Percentiles rank a stretch among this genome's conserved stretches.
Conservation (phyloP, 2,329 filamentous ascomycete species). For the Venturia nashicola region DNA sequence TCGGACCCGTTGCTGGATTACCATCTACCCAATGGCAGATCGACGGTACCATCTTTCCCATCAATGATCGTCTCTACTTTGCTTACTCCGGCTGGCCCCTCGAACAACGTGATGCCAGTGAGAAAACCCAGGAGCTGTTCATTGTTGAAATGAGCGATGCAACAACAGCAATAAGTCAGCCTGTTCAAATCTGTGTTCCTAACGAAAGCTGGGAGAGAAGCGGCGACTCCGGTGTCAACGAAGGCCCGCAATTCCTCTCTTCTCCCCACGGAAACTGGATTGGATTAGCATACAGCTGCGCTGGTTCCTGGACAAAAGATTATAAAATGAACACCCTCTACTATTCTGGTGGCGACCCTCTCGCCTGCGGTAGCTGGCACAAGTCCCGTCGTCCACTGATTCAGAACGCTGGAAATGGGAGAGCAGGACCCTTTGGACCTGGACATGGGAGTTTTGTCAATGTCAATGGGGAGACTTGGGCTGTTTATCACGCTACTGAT, state of each 20-base stretch:
- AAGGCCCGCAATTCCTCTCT: slow-evolving; percentile 29
- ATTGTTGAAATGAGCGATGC: slow-evolving; percentile 28
- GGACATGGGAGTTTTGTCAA: slow-evolving; percentile 33
- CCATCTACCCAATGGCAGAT: slow-evolving; percentile 34
- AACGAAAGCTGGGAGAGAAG: slow-evolving; percentile 28
- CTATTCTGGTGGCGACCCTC: slow-evolving; percentile 28
- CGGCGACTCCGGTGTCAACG: slow-evolving; percentile 31
- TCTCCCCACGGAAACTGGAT: slow-evolving; percentile 25
- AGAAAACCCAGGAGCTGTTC: slow-evolving; percentile 31
- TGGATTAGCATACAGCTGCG: slow-evolving; percentile 35
- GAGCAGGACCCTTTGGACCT: slow-evolving; percentile 29
- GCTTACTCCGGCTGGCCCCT: slow-evolving; percentile 36
- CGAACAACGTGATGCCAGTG: slow-evolving; percentile 19
- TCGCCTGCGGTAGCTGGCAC: slow-evolving; percentile 24
- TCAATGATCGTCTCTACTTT: slow-evolving; percentile 27
- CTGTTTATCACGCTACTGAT: slow-evolving; percentile 35
- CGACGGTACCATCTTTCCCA: slow-evolving; percentile 32
- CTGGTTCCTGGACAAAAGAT: slow-evolving; percentile 34
- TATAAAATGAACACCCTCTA: slow-evolving; percentile 36
- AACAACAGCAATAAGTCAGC: slow-evolving; percentile 18
- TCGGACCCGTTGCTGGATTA: slow-evolving; percentile 28
- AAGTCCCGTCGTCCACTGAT: slow-evolving; percentile 29
- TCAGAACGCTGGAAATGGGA: slow-evolving; percentile 20
- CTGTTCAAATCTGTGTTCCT: slow-evolving; percentile 28
- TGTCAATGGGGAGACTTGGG: slow-evolving; percentile 26